Evolutionary conservation across 805 yeast genomes (phyloP), one percentile per base, ranked within the genome.

Genomic region (Osmozyma mogii): DNA sequence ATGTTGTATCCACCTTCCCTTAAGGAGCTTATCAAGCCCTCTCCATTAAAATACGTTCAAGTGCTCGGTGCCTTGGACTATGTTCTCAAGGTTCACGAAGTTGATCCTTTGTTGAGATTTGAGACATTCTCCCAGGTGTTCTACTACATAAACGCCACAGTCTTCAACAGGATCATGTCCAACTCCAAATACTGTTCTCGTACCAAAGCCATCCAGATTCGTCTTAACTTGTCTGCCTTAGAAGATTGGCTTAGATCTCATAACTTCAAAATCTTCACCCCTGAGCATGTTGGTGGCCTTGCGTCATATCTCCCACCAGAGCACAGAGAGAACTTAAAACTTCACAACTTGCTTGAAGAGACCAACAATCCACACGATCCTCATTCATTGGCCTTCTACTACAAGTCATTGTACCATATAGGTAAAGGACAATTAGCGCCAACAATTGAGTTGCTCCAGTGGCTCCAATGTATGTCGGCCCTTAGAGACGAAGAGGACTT

Each of bases 171-270:
- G 28, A 65, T 87, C 14, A 50, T 88, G 30, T 63, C 74, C 13
- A 76, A 72, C 38, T 74, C 81, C 17, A 81, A 73, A 43, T 80
- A 80, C 41, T 65, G 82, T 28, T 74, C 95, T 1, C 70, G 99
- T 35, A 70, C 84, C 1, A 73, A 78, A 38, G 97, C 96, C 0
- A 75, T 92, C 55, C 97, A 92, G 50, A 78, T 92, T 26, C 65
- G 96, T 32, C 68, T 92, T 31, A 92, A 92, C 45, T 47, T 92
- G 7, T 85, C 96, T 0, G 71, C 82, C 4, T 57, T 92, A 25
- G 96, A 92, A 54, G 96, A 92, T 48, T 92, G 99, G 99, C 70
- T 89, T 17, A 71, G 94, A 36, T 65, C 73, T 5, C 80, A 78
- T 42, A 74, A 76, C 44, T 61, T 70, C 40, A 63, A 64, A 17